Percentiles rank a stretch among this genome's conserved stretches.
Evolutionary conservation across 805 yeast species (phyloP).

Genomic region (Wickerhamiella spandovensis): DNA sequence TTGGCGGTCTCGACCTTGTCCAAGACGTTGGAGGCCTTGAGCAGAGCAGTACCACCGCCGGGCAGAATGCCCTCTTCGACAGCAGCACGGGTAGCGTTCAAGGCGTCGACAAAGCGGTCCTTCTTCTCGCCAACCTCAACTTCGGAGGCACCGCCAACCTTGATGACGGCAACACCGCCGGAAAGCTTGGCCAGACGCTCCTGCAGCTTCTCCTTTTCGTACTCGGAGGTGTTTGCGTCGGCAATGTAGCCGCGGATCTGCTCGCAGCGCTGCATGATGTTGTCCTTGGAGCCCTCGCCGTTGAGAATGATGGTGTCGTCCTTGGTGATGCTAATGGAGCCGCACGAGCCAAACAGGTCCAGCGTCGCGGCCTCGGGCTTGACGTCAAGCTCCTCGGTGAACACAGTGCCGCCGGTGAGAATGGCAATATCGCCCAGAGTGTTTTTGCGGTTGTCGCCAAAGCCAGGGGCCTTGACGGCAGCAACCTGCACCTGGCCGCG

Average conservation of each 20-base stretch:
- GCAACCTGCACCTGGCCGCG: slow-evolving; percentile 97
- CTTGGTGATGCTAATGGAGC: slow-evolving; percentile 83
- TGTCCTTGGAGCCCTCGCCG: slow-evolving; percentile 80
- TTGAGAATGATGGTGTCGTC: slow-evolving; percentile 90
- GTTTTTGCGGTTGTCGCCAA: slow-evolving; percentile 97
- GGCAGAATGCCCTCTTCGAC: slow-evolving; percentile 97
- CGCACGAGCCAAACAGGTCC: slow-evolving; percentile 82
- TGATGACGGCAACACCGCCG: slow-evolving; percentile 96
- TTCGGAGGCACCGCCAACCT: slow-evolving; percentile 95
- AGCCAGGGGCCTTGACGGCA: slow-evolving; percentile 97
- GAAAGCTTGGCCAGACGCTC: slow-evolving; percentile 94
- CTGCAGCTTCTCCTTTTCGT: slow-evolving; percentile 93
- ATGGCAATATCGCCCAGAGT: slow-evolving; percentile 91
- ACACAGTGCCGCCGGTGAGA: slow-evolving; percentile 78
- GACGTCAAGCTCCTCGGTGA: slow-evolving; percentile 85
- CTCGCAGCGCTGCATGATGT: slow-evolving; percentile 75
- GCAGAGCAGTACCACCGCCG: slow-evolving; percentile 98
- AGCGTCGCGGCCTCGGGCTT: slow-evolving; percentile 90
- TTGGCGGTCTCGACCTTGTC: slow-evolving; percentile 61
- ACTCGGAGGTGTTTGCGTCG: slow-evolving; percentile 60
- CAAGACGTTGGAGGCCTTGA: slow-evolving; percentile 75
- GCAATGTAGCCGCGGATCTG: slow-evolving; percentile 77
- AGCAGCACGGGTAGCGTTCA: slow-evolving; percentile 98
- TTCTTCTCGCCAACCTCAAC: slow-evolving; percentile 99
- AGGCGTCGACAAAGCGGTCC: slow-evolving; percentile 96